Base-by-base conservation (phyloP, 164 flowering plant genomes). In the Brasenia schreberi region DNA sequence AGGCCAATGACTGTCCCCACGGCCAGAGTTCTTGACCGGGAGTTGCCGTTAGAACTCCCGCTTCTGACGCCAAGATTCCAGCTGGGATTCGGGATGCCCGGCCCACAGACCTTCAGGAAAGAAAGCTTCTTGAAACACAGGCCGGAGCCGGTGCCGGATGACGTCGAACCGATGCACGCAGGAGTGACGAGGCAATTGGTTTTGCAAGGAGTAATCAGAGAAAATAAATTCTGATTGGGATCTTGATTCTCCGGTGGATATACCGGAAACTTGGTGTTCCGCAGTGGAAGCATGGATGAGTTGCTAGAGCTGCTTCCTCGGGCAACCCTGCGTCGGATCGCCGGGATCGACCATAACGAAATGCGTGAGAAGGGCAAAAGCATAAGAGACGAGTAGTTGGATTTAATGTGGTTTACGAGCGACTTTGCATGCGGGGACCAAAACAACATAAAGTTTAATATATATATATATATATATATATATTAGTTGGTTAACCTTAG, bases 71-170 rank as follows among this genome's bases (percentile, higher is more conserved):
- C 56, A 16, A 14, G 16, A 14, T 9, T 14, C 56, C 10, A 9
- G 56, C 16, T 14, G 11, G 66, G 63, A 63, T 87, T 86, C 3
- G 79, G 85, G 5, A 64, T 27, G 17, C 59, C 81, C 0, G 86
- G 82, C 2, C 77, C 76, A 61, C 98, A 92, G 42, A 92, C 88
- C 78, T 89, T 89, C 18, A 92, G 71, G 69, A 64, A 90, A 0
- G 96, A 67, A 0, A 72, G 45, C 70, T 86, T 92, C 63, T 72
- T 18, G 78, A 76, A 84, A 75, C 96, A 92, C 18, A 65, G 9
- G 27, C 95, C 96, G 0, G 88, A 72, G 4, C 98, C 98, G 77
- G 90, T 95, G 0, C 86, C 72, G 63, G 82, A 61, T 0, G 88
- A 71, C 18, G 92, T 87, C 0, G 98, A 86, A 5, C 88, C 92